These are phyloP conservation scores for Teratosphaeria destructans DNA, from an alignment of 2,329 filamentous ascomycete species.

Conservation along the genomic window DNA sequence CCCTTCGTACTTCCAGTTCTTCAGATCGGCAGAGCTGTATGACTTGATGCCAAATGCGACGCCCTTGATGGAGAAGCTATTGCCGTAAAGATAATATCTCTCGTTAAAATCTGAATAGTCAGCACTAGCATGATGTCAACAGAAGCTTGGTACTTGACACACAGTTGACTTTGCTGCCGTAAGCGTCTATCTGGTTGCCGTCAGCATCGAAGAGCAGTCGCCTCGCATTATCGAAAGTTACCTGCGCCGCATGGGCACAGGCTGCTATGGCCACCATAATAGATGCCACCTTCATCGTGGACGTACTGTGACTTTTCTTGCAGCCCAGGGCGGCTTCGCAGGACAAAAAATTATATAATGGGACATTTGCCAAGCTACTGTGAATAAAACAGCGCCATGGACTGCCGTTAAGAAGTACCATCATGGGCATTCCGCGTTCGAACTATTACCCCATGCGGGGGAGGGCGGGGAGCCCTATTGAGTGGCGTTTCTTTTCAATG, in stretches of 20 bases:
- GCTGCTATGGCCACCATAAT: background rate
- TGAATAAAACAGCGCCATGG: background rate
- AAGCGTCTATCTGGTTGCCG: constrained; percentile 14
- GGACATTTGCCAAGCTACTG: background rate
- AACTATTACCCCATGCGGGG: background rate
- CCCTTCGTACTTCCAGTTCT: constrained; percentile 15
- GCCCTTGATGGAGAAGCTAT: constrained; percentile 15
- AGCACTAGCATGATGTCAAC: background rate
- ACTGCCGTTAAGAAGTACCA: background rate
- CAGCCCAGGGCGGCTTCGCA: background rate
- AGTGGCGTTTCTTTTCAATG: background rate
- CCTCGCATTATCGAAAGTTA: constrained; percentile 14
- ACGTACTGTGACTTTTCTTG: background rate
- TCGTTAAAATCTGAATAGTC: constrained; percentile 10
- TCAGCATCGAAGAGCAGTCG: constrained; percentile 16
- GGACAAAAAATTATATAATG: background rate
- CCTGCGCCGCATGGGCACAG: constrained; percentile 1
- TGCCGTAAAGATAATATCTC: constrained; percentile 18
- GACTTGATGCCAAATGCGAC: constrained; percentile 16
- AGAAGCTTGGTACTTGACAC: background rate
- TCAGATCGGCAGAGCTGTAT: constrained; percentile 13
- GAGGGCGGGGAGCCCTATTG: background rate
- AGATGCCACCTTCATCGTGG: background rate
- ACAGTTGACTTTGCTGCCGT: background rate
- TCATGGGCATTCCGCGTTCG: background rate